Evolutionary conservation across 164 flowering plant genomes (phyloP), one percentile per base, ranked within the genome.

Genomic region (Berberis vulgaris): DNA sequence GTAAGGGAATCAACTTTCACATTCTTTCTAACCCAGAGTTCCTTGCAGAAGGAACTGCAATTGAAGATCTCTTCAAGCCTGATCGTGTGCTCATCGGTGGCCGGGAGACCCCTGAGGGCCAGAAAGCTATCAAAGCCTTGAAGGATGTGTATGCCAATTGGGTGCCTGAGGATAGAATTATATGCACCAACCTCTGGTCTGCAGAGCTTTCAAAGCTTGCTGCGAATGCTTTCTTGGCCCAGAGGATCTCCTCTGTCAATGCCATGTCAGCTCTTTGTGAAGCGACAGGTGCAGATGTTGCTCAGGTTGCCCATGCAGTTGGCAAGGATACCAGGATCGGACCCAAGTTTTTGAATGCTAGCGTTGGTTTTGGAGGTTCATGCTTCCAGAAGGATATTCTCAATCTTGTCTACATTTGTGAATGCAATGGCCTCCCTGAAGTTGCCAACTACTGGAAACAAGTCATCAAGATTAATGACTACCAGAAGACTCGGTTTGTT

Each of bases 131-230:
- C 61, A 74, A 83, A 70, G 83, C 87, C 7, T 57, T 91, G 75
- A 84, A 83, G 69, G 75, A 62, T 71, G 90, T 91, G 41, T 88
- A 88, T 68, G 91, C 96, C 41, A 83, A 84, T 10, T 91, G 96
- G 96, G 97, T 91, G 4, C 93, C 96, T 7, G 86, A 85, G 66
- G 91, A 84, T 6, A 63, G 82, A 41, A 91, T 91, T 74, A 10
- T 91, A 7, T 67, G 83, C 77, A 91, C 94, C 66, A 88, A 91
- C 65, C 84, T 91, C 26, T 91, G 96, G 96, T 91, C 96, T 4
- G 96, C 96, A 0, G 97, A 86, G 83, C 88, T 88, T 61, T 86
- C 97, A 86, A 84, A 91, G 84, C 89, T 91, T 43, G 97, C 97
- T 71, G 96, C 94, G 44, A 91, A 88, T 78, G 97, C 96, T 43